Conservation (phyloP, 768 basidiomycete genomes). For the Rhodotorula taiwanensis region DNA sequence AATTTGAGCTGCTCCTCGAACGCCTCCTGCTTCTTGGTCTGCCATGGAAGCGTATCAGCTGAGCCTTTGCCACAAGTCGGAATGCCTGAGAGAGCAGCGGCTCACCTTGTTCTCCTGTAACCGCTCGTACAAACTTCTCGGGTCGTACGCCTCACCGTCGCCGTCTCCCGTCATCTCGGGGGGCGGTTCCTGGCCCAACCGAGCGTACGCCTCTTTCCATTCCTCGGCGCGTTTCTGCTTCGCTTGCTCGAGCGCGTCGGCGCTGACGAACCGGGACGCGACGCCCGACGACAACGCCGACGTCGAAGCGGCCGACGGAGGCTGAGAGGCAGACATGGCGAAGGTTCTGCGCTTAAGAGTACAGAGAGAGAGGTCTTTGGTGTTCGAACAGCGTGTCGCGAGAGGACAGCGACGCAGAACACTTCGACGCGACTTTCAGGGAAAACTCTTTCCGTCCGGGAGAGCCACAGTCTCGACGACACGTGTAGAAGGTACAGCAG, state of each 20-base stretch:
- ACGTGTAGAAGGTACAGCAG: too few species aligned
- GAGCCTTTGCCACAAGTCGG: neutral
- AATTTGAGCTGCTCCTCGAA: conserved; percentile 49
- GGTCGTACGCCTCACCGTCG: conserved; percentile 42
- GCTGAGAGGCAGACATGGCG: neutral
- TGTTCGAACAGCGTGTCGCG: too few species aligned
- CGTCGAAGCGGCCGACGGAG: neutral
- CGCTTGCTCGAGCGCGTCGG: conserved; percentile 44
- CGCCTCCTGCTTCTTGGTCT: conserved; percentile 46
- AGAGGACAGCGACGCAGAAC: too few species aligned
- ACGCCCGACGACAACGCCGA: conserved; percentile 15
- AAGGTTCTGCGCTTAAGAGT: neutral
- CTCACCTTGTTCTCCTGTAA: conserved; percentile 43
- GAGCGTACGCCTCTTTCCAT: conserved; percentile 48
- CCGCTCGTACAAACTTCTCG: conserved; percentile 45
- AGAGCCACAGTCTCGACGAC: too few species aligned
- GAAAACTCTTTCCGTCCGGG: too few species aligned
- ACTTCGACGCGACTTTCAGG: too few species aligned
- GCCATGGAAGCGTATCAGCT: neutral
- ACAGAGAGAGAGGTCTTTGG: neutral
- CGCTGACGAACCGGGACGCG: conserved; percentile 46
- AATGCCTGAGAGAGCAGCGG: neutral
- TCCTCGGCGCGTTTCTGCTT: conserved; percentile 43
- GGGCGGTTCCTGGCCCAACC: conserved; percentile 47
- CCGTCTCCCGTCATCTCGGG: conserved; percentile 11